Evolutionary conservation across 805 yeast species (phyloP).

Genomic region (Barnettozyma botsteinii): DNA sequence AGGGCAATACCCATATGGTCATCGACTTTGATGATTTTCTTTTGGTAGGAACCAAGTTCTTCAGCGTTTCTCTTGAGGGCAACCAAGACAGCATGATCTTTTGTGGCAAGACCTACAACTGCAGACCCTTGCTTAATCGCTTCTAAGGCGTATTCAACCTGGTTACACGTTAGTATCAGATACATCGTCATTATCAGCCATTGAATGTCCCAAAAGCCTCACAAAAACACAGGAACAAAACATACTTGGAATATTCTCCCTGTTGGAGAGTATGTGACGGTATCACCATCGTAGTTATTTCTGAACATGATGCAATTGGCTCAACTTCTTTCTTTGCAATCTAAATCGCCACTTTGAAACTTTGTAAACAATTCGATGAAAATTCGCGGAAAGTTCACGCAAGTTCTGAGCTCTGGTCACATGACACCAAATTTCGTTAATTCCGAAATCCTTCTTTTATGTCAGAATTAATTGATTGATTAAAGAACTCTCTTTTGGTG

Average conservation of each 20-base stretch:
- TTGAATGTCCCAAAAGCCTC: too few species aligned
- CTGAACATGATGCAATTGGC: slow-evolving; percentile 55
- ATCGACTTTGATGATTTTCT: slow-evolving; percentile 87
- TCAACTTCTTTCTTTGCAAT: background rate
- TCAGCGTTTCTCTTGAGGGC: slow-evolving; percentile 96
- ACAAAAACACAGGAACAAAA: slow-evolving; percentile 9
- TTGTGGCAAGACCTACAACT: slow-evolving; percentile 87
- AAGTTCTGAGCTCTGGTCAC: too few species aligned
- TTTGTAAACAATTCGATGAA: background rate
- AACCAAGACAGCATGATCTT: slow-evolving; percentile 82
- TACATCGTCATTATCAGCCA: too few species aligned
- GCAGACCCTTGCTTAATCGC: slow-evolving; percentile 98
- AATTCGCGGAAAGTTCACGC: slow-evolving; percentile 1
- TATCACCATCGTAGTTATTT: slow-evolving; percentile 97
- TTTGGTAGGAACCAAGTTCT: slow-evolving; percentile 94
- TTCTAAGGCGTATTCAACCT: slow-evolving; percentile 78
- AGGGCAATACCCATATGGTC: slow-evolving; percentile 91
- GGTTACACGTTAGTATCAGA: slow-evolving; percentile 5
- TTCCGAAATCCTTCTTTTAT: slow-evolving; percentile 2
- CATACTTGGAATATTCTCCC: slow-evolving; percentile 78
- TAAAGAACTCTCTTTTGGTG: too few species aligned
- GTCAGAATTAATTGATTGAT: too few species aligned
- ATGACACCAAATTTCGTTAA: too few species aligned
- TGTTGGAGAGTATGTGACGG: slow-evolving; percentile 95
- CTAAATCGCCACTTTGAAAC: slow-evolving; percentile 8